A percentile compares a stretch with the other conserved stretches of the same genome.
phyloP scores from a whole-genome alignment of 805 yeast genomes.

The Lachancea fermentati region DNA sequence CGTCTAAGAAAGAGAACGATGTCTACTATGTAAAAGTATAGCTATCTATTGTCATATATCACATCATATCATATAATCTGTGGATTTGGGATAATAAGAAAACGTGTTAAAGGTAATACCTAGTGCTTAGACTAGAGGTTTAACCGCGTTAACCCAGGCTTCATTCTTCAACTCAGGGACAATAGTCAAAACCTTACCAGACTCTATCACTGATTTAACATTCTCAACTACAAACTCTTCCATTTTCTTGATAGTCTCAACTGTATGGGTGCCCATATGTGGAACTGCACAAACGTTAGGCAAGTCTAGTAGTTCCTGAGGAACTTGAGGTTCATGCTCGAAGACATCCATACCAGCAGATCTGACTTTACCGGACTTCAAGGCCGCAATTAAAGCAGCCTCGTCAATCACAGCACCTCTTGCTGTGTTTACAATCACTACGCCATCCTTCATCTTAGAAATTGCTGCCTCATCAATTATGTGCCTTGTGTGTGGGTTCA shows the following conservation, averaged over 20 bases:
- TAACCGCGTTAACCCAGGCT: constrained; percentile 22
- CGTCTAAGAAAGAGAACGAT: constrained; percentile 14
- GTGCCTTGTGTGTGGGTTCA: constrained; percentile 67
- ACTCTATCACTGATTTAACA: constrained; percentile 47
- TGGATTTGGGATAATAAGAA: background rate
- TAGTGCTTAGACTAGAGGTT: constrained; percentile 13
- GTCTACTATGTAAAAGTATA: constrained; percentile 20
- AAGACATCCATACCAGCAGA: constrained; percentile 72
- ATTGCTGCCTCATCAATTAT: constrained; percentile 56
- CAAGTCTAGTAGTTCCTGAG: constrained; percentile 52
- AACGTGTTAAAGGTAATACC: background rate
- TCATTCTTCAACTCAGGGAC: constrained; percentile 70
- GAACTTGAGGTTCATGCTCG: constrained; percentile 69
- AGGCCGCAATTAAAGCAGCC: constrained; percentile 45
- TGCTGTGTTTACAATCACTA: constrained; percentile 73
- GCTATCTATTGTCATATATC: background rate
- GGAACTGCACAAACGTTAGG: constrained; percentile 77
- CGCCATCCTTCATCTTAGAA: constrained; percentile 70
- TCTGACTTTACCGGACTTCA: constrained; percentile 59
- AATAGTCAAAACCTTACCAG: constrained; percentile 64
- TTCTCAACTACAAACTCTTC: constrained; percentile 74
- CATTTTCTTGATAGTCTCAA: constrained; percentile 73
- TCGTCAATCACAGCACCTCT: constrained; percentile 83
- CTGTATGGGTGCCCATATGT: constrained; percentile 81
- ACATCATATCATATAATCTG: background rate